These are phyloP conservation scores for Cystofilobasidium macerans DNA, from an alignment of 768 basidiomycete species.

Conservation along the genomic window DNA sequence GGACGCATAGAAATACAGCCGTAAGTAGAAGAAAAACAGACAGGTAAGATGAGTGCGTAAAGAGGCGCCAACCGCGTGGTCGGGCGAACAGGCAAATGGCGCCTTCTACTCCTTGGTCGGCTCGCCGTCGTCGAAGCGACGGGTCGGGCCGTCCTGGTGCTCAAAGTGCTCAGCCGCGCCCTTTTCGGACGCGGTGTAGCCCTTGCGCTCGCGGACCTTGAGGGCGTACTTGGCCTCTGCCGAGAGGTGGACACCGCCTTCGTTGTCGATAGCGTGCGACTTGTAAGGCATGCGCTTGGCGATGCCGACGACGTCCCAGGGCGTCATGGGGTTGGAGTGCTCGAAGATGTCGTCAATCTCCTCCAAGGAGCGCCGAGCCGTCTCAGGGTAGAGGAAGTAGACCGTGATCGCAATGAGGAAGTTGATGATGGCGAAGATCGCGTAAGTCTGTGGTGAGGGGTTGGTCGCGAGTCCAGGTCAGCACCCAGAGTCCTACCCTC, in stretches of 20 bases:
- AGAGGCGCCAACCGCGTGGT: too few relatives aligned
- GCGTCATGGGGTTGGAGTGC: slow-evolving; percentile 8
- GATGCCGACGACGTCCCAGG: slow-evolving; percentile 18
- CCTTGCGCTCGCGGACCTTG: background rate
- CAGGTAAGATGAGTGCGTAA: too few relatives aligned
- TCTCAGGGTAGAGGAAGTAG: slow-evolving; percentile 27
- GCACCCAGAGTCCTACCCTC: slow-evolving; percentile 28
- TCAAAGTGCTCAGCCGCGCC: slow-evolving; percentile 1
- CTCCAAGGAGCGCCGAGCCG: slow-evolving; percentile 24
- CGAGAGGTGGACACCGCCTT: background rate
- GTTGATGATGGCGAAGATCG: slow-evolving; percentile 30
- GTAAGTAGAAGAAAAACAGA: too few relatives aligned
- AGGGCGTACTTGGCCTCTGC: background rate
- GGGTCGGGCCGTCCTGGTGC: background rate
- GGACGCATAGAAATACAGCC: too few relatives aligned
- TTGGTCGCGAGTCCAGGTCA: slow-evolving; percentile 27
- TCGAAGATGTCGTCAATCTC: slow-evolving; percentile 25
- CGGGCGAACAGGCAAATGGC: too few relatives aligned
- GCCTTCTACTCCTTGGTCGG: too few relatives aligned
- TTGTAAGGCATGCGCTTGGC: background rate
- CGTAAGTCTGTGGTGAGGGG: slow-evolving; percentile 30
- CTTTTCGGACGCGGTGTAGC: background rate
- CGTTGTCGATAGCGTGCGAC: background rate
- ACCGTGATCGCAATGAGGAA: slow-evolving; percentile 29
- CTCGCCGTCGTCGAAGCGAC: background rate